Conservation (phyloP, 495 filamentous ascomycete species). For the Aspergillus bridgeri region DNA sequence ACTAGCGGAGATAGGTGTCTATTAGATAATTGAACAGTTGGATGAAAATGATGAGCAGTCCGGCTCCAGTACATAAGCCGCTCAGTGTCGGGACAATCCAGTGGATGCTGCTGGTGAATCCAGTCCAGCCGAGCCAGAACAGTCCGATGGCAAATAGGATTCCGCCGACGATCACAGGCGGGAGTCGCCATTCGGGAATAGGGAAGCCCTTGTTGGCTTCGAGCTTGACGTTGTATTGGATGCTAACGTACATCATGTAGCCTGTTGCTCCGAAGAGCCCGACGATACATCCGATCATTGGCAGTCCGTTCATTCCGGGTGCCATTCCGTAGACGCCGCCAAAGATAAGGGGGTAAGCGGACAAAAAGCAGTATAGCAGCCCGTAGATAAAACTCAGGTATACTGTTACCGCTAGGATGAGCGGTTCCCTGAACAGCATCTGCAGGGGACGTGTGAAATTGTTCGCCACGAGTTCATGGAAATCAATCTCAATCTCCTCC, state of each 20-base stretch:
- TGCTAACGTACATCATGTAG: conserved; percentile 59
- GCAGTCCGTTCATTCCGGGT: conserved; percentile 16
- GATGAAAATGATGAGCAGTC: conserved; percentile 23
- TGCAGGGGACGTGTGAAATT: conserved; percentile 31
- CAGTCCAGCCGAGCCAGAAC: conserved; percentile 49
- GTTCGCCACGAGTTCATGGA: conserved; percentile 26
- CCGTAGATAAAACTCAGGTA: conserved; percentile 34
- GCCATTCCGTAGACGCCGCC: conserved; percentile 17
- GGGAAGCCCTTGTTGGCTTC: conserved; percentile 65
- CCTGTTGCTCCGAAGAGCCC: conserved; percentile 13
- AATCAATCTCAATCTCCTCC: conserved; percentile 32
- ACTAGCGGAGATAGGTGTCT: conserved; percentile 54
- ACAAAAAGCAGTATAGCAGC: conserved; percentile 31
- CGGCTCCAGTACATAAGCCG: conserved; percentile 18
- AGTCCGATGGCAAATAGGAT: conserved; percentile 51
- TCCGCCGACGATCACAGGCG: conserved; percentile 43
- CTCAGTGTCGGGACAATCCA: conserved; percentile 20
- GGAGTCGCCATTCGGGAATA: conserved; percentile 41
- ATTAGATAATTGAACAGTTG: conserved; percentile 27
- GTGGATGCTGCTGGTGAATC: conserved; percentile 18
- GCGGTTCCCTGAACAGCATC: conserved; percentile 34
- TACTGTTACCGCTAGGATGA: conserved; percentile 29
- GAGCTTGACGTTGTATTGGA: conserved; percentile 53
- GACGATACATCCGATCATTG: conserved; percentile 23
- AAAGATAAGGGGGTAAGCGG: conserved; percentile 27